phyloP scores from a whole-genome alignment of 805 yeast species.

The Clavispora santaluciae region DNA sequence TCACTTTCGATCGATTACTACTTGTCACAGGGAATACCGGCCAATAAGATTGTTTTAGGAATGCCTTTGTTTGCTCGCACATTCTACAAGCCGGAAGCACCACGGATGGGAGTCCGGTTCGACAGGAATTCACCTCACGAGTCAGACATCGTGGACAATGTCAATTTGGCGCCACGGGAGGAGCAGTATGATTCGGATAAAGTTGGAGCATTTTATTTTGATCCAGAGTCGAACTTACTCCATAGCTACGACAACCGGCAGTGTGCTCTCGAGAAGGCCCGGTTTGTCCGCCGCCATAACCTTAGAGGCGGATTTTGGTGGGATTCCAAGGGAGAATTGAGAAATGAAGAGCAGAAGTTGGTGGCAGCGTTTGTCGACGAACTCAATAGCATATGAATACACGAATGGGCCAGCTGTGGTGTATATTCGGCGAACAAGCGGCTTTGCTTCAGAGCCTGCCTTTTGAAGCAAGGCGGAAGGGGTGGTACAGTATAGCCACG shows the following conservation, averaged over 20 bases:
- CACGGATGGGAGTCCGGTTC: conserved; percentile 43
- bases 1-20: conserved; percentile 46
- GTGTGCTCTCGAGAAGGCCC: conserved; percentile 53
- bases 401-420: too few species aligned
- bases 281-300: conserved; percentile 41
- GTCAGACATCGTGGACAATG: conserved; percentile 47
- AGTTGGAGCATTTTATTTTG: conserved; percentile 37
- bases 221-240: conserved; percentile 5
- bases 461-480: too few species aligned
- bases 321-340: conserved; percentile 80
- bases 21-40: conserved; percentile 35
- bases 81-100: conserved; percentile 22
- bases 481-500: too few species aligned
- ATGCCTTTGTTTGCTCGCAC: conserved; percentile 79
- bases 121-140: conserved; percentile 10
- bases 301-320: conserved; percentile 93
- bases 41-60: conserved; percentile 64
- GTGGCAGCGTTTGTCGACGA: conserved; percentile 25
- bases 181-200: conserved; percentile 51
- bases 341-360: conserved; percentile 33
- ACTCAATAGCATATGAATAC: too few species aligned
- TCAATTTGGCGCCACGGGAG: conserved; percentile 45
- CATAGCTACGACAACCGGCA: conserved; percentile 61
- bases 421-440: too few species aligned
- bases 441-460: too few species aligned